Evolutionary conservation across 176 grass and related monocot genomes (phyloP), one percentile per base, ranked within the genome.

Genomic region (Ensete ventricosum): DNA sequence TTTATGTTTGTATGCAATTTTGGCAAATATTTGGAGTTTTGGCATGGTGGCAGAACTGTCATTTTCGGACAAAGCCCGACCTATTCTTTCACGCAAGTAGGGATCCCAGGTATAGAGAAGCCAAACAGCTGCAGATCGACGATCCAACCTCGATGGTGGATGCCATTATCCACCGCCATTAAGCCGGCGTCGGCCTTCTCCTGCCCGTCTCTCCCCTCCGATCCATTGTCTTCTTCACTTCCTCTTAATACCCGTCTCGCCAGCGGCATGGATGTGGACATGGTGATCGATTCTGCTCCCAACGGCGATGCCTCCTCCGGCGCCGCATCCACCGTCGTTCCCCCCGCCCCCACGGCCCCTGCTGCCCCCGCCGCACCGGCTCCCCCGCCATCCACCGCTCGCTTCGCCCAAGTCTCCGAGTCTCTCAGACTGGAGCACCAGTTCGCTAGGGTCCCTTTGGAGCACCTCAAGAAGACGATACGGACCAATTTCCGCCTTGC

Each of bases 361-460:
- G 34, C 34, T 3, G 34, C 34, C 4, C 34, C 34, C 0, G 34
- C 34, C 34, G 25, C 69, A 0, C 11, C 67, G 21, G 69, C 43
- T 52, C 50, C 86, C 52, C 67, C 50, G 27, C 62, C 78, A 3
- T 76, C 81, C 51, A 73, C 75, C 12, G 78, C 81, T 50, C 80
- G 87, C 22, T 76, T 89, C 81, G 70, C 76, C 51, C 88, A 81
- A 24, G 75, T 92, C 78, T 83, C 81, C 9, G 96, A 99, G 76
- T 82, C 84, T 19, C 86, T 85, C 71, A 89, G 86, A 55, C 81
- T 99, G 50, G 96, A 99, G 82, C 86, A 91, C 63, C 96, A 99
- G 83, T 79, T 99, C 49, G 71, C 91, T 79, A 88, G 88, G 51
- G 91, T 99, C 66, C 96, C 96, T n/a, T 70, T 99, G 34, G 96